Evolutionary conservation across 495 filamentous ascomycete genomes (phyloP), one percentile per base, ranked within the genome.

Genomic region (Podospora pseudocomata): DNA sequence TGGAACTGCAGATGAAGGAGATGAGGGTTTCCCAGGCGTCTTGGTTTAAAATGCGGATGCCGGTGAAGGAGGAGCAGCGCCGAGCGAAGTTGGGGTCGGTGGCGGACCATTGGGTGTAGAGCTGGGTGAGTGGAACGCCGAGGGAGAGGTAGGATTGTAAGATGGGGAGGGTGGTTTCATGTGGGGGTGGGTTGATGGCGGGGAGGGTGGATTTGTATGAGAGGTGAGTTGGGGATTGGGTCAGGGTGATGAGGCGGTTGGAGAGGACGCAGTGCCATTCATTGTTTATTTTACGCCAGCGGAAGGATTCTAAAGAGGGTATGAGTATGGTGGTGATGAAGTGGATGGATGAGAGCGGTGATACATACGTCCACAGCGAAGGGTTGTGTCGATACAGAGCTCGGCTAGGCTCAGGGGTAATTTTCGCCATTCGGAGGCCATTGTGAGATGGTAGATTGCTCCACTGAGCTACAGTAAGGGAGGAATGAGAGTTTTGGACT

Each of bases 1-100:
- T 99, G 79, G 92, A 96, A 77, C 93, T 97, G 84, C 95, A 98
- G 66, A 99, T 97, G 76, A 99, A 99, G 34, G 89, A 89, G 16
- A 99, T 82, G 3, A 99, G 81, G 5, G 96, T 89, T 78, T 99
- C 95, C 96, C 95, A 99, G 9, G 95, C 87, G 81, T 97, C 94
- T 77, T 99, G 95, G 70, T 89, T 90, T 5, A 99, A 84, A 68
- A 98, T 97, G n/a, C 95, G 90, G 44, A 99, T 91, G 18, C 95
- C 95, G 0, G 90, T 88, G 75, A 98, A 98, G 55, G 90, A 89
- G 0, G 90, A 88, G 2, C 95, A 94, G 65, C 91, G 94, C 68
- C 89, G 90, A 70, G 88, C 89, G 81, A 99, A 99, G 77, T 98
- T 97, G 19, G 90, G 78, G 76, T 99, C 95, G 7, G 89, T 85